Base-by-base conservation (phyloP, 441 rosid species). In the Omphalea diandra region DNA sequence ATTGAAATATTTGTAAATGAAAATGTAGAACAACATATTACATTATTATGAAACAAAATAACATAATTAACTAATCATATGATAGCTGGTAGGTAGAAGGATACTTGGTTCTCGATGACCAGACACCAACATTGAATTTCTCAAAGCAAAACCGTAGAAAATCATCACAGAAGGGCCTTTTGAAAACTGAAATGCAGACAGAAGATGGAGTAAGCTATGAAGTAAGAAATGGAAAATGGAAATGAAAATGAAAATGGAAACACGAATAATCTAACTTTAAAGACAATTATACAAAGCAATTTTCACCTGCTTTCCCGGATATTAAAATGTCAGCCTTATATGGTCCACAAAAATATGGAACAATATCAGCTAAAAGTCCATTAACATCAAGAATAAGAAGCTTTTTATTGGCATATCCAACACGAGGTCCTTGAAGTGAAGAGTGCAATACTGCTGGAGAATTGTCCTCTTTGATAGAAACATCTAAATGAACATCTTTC, bases 371-470 rank as follows among this genome's bases (percentile, higher is more conserved):
- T 52, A 94, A 91, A 72, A 94, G 83, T 55, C 97, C 99, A 73
- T 94, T 94, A 63, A 94, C 71, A 80, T 92, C 98, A 72, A 94
- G 90, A 59, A 89, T 87, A 41, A 91, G 86, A 73, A 94, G 95
- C 49, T 85, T 88, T 54, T 80, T 90, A 62, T 41, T 63, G 60
- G 77, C 57, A 76, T 4, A 35, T 55, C 31, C 67, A 36, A 62
- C 24, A 66, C 20, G 44, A 26, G 55, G 59, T 63, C 74, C 64
- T 62, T 59, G 52, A 8, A 67, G 26, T 40, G 72, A 60, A 73
- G 70, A 22, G 53, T 46, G 52, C 1, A 57, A 44, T 36, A 40
- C 53, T 41, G 27, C 70, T 35, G 56, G 60, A 49, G 50, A 58
- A 63, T 64, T 60, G 26, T 67, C 70, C 68, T 74, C 60, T 41